Percentiles rank a stretch among this genome's conserved stretches.
Conservation (phyloP, 148 eudicot genomes). For the Arbutus unedo region DNA sequence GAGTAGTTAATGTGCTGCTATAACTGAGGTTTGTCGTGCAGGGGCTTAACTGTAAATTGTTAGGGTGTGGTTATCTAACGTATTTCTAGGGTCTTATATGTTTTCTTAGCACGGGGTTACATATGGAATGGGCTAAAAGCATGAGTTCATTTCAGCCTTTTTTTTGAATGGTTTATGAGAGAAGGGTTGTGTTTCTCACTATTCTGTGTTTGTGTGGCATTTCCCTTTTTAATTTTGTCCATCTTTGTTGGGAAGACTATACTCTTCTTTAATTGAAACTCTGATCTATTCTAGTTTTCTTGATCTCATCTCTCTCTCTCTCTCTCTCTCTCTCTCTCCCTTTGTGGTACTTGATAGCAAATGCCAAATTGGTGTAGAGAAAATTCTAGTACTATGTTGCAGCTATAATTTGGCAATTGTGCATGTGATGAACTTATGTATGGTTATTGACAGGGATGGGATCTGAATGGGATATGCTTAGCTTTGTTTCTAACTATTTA, state of each 20-base stretch:
- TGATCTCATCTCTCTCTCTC: not conserved
- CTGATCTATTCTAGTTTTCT: not conserved
- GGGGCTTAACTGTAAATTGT: slow-evolving; percentile 14
- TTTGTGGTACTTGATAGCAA: not conserved
- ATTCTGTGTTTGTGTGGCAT: slow-evolving; percentile 1
- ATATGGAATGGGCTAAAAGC: not conserved
- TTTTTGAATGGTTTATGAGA: slow-evolving; percentile 10
- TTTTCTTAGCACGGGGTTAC: not conserved
- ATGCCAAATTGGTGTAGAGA: not conserved
- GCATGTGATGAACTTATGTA: not conserved
- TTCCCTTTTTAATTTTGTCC: not conserved
- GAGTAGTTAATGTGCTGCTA: slow-evolving; percentile 11
- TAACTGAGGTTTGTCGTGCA: slow-evolving; percentile 1
- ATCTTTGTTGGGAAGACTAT: not conserved
- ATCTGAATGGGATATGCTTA: not conserved
- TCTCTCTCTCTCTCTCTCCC: not conserved
- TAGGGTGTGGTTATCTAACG: slow-evolving; percentile 20
- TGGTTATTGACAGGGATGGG: not conserved
- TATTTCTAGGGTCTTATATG: not conserved
- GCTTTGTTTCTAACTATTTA: not conserved
- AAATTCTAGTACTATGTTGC: not conserved
- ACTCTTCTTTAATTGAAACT: not conserved
- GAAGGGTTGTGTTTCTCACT: not conserved
- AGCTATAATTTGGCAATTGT: not conserved
- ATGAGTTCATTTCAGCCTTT: not conserved